Evolutionary conservation across 164 flowering plant genomes (phyloP).

Genomic region (Vitis amurensis): DNA sequence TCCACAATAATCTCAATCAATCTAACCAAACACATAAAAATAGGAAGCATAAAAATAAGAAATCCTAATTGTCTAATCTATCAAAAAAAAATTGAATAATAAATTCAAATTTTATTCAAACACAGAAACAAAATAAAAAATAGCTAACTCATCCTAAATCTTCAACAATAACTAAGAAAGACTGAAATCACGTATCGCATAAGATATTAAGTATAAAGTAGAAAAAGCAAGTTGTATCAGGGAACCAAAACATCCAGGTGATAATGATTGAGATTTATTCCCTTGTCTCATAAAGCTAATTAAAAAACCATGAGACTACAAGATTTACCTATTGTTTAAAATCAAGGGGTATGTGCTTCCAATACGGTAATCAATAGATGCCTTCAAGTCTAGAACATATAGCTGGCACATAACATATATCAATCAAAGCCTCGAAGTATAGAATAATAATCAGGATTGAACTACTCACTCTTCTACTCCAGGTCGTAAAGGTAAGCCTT

Average conservation of each 20-base stretch:
- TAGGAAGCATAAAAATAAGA: no score
- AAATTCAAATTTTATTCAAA: no score
- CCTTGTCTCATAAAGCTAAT: neutral
- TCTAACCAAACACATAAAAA: no score
- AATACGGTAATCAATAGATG: neutral
- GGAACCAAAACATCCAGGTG: neutral
- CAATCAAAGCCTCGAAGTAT: neutral
- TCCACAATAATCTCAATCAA: no score
- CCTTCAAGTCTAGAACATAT: neutral
- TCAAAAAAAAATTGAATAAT: no score
- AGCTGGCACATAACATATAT: neutral
- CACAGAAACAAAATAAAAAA: no score
- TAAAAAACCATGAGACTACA: neutral
- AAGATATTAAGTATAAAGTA: neutral
- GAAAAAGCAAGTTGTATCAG: neutral
- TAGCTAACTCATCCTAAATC: no score
- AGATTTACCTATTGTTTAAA: neutral
- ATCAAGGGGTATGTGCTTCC: neutral
- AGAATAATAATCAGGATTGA: neutral
- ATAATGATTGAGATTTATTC: neutral
- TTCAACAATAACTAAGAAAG: neutral
- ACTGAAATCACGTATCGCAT: neutral
- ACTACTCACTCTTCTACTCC: constrained; percentile 77
- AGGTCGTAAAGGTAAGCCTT: constrained; percentile 67
- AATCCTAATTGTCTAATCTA: no score